These are phyloP conservation scores for Beauveria medogensis DNA, from an alignment of 2,329 filamentous ascomycete species.

Conservation along the genomic window DNA sequence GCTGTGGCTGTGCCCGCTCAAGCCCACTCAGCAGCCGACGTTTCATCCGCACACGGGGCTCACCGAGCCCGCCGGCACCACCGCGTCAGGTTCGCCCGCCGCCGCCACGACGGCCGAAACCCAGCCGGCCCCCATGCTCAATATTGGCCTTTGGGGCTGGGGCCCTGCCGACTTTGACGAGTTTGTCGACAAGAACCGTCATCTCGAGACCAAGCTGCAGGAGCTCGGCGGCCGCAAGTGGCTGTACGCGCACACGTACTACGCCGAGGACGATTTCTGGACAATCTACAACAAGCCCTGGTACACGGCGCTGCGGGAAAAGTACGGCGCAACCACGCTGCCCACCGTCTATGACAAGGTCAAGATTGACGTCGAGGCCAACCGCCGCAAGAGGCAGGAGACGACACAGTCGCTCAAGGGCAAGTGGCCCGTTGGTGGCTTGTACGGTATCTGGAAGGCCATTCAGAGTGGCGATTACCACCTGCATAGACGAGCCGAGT, in stretches of 20 bases:
- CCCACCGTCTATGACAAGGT: constrained; percentile 67
- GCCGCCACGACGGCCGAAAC: constrained; percentile 11
- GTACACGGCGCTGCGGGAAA: constrained; percentile 55
- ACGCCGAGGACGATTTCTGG: constrained; percentile 66
- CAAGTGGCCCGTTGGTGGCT: constrained; percentile 47
- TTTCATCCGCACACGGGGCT: constrained; percentile 47
- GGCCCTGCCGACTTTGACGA: constrained; percentile 47
- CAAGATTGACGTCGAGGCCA: constrained; percentile 42
- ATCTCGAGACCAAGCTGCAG: constrained; percentile 60
- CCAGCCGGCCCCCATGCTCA: constrained; percentile 39
- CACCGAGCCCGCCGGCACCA: constrained; percentile 16
- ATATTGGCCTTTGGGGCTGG: constrained; percentile 73
- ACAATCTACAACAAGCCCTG: constrained; percentile 46
- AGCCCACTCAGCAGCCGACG: constrained; percentile 38
- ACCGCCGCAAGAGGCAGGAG: constrained; percentile 28
- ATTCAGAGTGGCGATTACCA: constrained; percentile 50
- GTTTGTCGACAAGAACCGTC: constrained; percentile 64
- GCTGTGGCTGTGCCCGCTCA: constrained; percentile 51
- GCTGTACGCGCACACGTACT: constrained; percentile 82
- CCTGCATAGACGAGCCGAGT: constrained; percentile 43
- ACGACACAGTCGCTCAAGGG: constrained; percentile 37
- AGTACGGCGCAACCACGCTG: constrained; percentile 54
- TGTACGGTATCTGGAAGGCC: constrained; percentile 52
- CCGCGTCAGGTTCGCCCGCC: neutral
- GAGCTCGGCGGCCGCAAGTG: constrained; percentile 74